phyloP scores from a whole-genome alignment of 176 grass and related monocot genomes.

The Tuctoria greenei region DNA sequence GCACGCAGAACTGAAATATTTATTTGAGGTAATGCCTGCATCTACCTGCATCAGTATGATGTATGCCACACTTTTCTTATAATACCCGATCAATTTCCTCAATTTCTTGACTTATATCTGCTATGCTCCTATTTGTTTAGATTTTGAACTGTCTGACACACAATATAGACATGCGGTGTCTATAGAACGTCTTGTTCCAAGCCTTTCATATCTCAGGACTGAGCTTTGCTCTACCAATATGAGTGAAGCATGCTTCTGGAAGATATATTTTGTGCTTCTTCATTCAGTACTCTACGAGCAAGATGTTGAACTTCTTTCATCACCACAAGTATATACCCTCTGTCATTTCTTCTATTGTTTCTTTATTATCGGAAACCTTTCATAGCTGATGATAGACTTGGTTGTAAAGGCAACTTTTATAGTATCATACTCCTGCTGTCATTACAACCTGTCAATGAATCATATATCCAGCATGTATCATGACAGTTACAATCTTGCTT shows the following conservation, averaged over 20 bases:
- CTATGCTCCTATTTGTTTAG: conserved; percentile 35
- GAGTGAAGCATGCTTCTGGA: conserved; percentile 80
- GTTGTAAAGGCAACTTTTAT: neutral
- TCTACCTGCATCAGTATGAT: conserved; percentile 4
- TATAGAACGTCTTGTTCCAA: conserved; percentile 61
- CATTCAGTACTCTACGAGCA: conserved; percentile 60
- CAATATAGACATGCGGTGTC: conserved; percentile 65
- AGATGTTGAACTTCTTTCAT: conserved; percentile 62
- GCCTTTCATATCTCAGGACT: conserved; percentile 55
- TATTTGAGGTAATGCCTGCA: neutral
- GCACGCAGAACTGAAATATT: neutral
- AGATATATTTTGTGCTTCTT: conserved; percentile 84
- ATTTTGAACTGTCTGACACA: conserved; percentile 73
- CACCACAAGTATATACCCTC: conserved; percentile 47
- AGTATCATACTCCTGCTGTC: neutral
- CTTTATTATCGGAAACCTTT: neutral
- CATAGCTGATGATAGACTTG: neutral
- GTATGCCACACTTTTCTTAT: neutral
- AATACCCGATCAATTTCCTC: neutral
- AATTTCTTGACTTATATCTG: conserved; percentile 25
- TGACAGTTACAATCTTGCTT: conserved; percentile 8
- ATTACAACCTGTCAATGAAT: neutral
- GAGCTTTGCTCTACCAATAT: conserved; percentile 66
- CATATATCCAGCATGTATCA: conserved; percentile 1
- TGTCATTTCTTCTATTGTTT: conserved; percentile 4